phyloP scores from a whole-genome alignment of 805 yeast species.

The Jamesozyma hellenica region DNA sequence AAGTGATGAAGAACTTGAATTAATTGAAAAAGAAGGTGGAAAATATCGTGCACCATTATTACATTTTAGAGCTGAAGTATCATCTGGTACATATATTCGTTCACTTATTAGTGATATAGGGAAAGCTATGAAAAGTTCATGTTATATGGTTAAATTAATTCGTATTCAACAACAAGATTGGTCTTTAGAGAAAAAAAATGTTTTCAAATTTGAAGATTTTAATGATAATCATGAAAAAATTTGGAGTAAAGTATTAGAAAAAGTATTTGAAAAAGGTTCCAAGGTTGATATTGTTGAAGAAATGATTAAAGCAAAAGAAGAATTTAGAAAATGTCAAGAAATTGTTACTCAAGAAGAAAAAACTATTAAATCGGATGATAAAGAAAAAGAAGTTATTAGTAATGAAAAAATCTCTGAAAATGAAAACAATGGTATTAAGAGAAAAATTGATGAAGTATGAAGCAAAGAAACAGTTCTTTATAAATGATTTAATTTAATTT shows the following conservation, averaged over 20 bases:
- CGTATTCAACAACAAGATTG: slow-evolving; percentile 76
- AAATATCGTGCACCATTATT: slow-evolving; percentile 52
- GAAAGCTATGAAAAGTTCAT: slow-evolving; percentile 64
- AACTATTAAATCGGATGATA: too few relatives aligned
- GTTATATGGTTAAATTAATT: slow-evolving; percentile 78
- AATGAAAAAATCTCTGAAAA: not conserved
- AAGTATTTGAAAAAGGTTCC: slow-evolving; percentile 42
- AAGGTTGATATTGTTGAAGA: slow-evolving; percentile 34
- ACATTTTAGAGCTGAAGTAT: slow-evolving; percentile 67
- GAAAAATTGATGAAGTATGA: slow-evolving; percentile 10
- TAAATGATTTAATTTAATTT: too few relatives aligned
- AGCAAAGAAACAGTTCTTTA: not conserved
- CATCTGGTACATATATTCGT: slow-evolving; percentile 92
- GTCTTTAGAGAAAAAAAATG: slow-evolving; percentile 59
- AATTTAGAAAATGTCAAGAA: slow-evolving; percentile 5
- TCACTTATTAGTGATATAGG: slow-evolving; percentile 85
- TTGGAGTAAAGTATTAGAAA: slow-evolving; percentile 60
- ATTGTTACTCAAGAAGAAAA: too few relatives aligned
- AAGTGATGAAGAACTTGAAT: slow-evolving; percentile 26
- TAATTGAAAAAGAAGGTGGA: slow-evolving; percentile 28
- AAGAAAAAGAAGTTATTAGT: not conserved
- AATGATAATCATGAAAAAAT: slow-evolving; percentile 45
- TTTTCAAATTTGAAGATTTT: slow-evolving; percentile 59
- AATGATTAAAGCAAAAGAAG: slow-evolving; percentile 26
- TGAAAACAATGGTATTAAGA: slow-evolving; percentile 3